phyloP scores from a whole-genome alignment of 2,329 filamentous ascomycete genomes.

The Colletotrichum sp. region DNA sequence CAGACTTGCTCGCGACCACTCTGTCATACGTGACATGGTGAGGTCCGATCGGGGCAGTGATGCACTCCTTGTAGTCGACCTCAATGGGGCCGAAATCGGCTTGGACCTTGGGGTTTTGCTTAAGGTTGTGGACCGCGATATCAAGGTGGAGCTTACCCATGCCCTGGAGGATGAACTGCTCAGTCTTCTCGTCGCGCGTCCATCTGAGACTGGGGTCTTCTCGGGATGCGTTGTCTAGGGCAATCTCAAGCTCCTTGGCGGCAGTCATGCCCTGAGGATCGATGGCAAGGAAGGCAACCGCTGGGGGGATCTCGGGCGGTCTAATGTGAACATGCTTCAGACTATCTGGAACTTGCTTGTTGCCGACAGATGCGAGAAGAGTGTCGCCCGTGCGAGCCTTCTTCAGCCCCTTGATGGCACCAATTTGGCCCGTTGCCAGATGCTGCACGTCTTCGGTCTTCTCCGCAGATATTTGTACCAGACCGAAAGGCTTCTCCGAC shows the following conservation, averaged over 20 bases:
- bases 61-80: conserved; percentile 91
- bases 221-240: conserved; percentile 77
- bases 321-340: conserved; percentile 81
- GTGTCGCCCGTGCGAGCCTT: conserved; percentile 94
- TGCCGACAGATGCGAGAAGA: conserved; percentile 72
- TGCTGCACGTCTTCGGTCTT: conserved; percentile 84
- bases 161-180: conserved; percentile 90
- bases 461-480: conserved; percentile 89
- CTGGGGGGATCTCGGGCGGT: conserved; percentile 87
- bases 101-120: conserved; percentile 88
- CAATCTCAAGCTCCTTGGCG: conserved; percentile 79
- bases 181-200: conserved; percentile 84
- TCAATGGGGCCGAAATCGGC: conserved; percentile 89
- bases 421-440: conserved; percentile 88
- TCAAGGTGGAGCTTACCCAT: conserved; percentile 98
- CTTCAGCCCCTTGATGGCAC: conserved; percentile 89
- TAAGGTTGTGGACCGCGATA: conserved; percentile 85
- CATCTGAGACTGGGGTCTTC: conserved; percentile 94
- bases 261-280: conserved; percentile 80
- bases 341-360: conserved; percentile 67
- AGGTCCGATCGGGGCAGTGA: conserved; percentile 61
- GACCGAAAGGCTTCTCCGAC: conserved; percentile 79
- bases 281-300: conserved; percentile 95
- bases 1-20: conserved; percentile 78
- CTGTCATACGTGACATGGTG: conserved; percentile 75